Conservation (phyloP, 2,329 filamentous ascomycete species). For the Xylaria sp. region DNA sequence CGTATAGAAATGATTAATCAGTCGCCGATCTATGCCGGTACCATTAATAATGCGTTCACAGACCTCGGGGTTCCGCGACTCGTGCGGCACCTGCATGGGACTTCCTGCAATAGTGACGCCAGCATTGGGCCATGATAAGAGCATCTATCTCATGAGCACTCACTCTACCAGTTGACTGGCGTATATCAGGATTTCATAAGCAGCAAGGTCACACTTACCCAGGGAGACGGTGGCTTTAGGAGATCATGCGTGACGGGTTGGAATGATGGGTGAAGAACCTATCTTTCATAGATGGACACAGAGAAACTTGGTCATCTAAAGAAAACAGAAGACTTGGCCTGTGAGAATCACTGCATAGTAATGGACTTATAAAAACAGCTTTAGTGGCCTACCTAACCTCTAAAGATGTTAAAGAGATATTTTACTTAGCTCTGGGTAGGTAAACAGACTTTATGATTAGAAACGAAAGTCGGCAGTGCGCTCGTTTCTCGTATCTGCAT, state of each 20-base stretch:
- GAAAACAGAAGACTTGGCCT: neutral
- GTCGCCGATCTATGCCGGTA: neutral
- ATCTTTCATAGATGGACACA: neutral
- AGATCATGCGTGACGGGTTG: neutral
- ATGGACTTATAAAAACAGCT: neutral
- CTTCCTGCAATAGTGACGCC: neutral
- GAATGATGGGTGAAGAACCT: neutral
- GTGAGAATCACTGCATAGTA: neutral
- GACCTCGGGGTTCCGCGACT: neutral
- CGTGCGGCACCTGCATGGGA: neutral
- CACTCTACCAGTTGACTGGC: neutral
- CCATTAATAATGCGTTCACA: neutral
- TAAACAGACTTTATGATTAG: neutral
- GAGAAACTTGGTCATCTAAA: neutral
- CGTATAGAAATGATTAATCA: neutral
- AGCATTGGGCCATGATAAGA: neutral
- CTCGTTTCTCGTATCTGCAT: neutral
- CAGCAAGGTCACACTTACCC: neutral
- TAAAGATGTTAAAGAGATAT: neutral
- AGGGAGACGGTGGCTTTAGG: neutral
- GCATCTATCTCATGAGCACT: neutral
- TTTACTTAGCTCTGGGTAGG: neutral
- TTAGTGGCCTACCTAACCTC: neutral
- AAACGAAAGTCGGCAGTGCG: neutral
- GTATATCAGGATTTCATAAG: neutral